phyloP scores from a whole-genome alignment of 2,329 filamentous ascomycete genomes.

The Stagonosporopsis rhizophila region DNA sequence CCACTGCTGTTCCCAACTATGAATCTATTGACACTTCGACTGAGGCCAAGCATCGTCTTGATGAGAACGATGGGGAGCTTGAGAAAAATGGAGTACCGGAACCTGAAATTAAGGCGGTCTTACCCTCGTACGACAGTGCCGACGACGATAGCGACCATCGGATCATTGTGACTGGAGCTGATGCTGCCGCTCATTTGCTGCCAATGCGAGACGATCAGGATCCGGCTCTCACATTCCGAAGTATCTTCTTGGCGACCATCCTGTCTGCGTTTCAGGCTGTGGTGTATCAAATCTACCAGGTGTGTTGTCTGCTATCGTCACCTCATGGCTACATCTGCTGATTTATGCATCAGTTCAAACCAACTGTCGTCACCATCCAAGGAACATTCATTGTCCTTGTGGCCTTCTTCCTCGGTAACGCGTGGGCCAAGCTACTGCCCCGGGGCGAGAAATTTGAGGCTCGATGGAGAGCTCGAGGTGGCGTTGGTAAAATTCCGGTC shows the following conservation, averaged over 20 bases:
- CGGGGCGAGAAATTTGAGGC: slow-evolving; percentile 26
- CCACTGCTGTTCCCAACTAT: slow-evolving; percentile 15
- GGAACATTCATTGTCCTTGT: slow-evolving; percentile 27
- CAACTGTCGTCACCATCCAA: slow-evolving; percentile 22
- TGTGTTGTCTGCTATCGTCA: background rate
- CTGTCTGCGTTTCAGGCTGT: slow-evolving; percentile 25
- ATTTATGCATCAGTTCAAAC: slow-evolving; percentile 21
- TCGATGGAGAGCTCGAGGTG: slow-evolving; percentile 22
- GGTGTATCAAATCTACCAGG: slow-evolving; percentile 25
- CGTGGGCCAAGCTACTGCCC: slow-evolving; percentile 21
- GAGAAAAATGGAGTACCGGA: slow-evolving; percentile 18
- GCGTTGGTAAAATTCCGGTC: slow-evolving; percentile 15
- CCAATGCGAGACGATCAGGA: slow-evolving; percentile 22
- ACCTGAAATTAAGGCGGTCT: slow-evolving; percentile 20
- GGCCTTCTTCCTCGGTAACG: slow-evolving; percentile 23
- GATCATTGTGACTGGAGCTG: slow-evolving; percentile 24
- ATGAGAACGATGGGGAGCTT: slow-evolving; percentile 2
- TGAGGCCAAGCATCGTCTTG: slow-evolving; percentile 21
- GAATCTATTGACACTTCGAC: slow-evolving; percentile 21
- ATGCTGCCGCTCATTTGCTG: slow-evolving; percentile 24
- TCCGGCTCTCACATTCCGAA: slow-evolving; percentile 20
- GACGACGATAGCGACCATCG: slow-evolving; percentile 17
- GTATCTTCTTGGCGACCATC: slow-evolving; percentile 19
- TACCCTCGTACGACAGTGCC: slow-evolving; percentile 15
- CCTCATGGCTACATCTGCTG: background rate